These are phyloP conservation scores for Phytopythium helicoides DNA, from an alignment of 352 stramenopile species.

Conservation along the genomic window DNA sequence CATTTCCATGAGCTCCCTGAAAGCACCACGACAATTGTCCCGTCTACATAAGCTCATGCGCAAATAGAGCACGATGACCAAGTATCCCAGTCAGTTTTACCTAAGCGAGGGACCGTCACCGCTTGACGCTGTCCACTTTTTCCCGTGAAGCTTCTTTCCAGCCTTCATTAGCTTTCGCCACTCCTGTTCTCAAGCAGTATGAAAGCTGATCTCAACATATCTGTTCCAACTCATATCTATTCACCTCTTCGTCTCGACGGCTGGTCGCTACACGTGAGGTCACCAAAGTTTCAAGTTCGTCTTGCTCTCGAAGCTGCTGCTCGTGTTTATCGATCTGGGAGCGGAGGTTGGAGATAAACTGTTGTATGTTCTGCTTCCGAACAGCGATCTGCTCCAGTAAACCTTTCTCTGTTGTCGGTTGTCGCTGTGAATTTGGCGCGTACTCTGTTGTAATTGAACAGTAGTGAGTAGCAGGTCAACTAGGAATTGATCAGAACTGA, in stretches of 20 bases:
- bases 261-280: constrained; percentile 51
- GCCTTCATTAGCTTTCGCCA: constrained; percentile 68
- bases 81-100: no score
- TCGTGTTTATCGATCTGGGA: constrained; percentile 45
- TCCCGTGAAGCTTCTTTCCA: constrained; percentile 55
- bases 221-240: no score
- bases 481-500: not conserved
- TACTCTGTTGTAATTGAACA: constrained; percentile 24
- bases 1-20: constrained; percentile 68
- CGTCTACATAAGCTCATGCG: no score
- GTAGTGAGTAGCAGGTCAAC: not conserved
- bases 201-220: no score
- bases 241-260: constrained; percentile 44
- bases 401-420: constrained; percentile 22
- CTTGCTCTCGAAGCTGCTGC: constrained; percentile 56
- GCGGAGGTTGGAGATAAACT: constrained; percentile 54
- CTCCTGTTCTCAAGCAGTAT: no score
- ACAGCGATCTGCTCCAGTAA: constrained; percentile 51
- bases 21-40: no score
- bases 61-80: no score
- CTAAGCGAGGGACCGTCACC: constrained; percentile 40
- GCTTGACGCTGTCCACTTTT: constrained; percentile 44
- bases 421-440: constrained; percentile 38
- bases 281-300: constrained; percentile 65
- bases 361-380: constrained; percentile 59